Base-by-base conservation (phyloP, 2,329 filamentous ascomycete species). In the Alternaria conjuncta region DNA sequence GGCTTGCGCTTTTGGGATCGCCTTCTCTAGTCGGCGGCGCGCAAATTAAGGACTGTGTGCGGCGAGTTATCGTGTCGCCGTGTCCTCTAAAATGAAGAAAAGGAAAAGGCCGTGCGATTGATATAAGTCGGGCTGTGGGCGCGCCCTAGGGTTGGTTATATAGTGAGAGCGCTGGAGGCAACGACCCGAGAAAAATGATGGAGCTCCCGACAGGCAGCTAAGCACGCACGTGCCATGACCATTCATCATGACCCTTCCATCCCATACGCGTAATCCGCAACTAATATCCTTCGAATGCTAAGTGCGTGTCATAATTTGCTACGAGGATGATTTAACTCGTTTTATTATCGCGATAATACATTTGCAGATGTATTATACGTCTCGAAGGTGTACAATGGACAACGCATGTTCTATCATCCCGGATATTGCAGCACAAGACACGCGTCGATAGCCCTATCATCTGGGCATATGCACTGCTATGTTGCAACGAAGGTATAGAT, bases 71-170 rank as follows among this genome's bases (percentile, higher is more conserved):
- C 15, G 28, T 28, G 47, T 62, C 58, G 55, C 55, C 61, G 46
- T 64, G 63, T 60, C 55, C 18, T 36, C 61, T 58, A 54, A 45
- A 57, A 58, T 55, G 63, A 60, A 41, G n/a, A 50, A 62, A 57
- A 25, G 61, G 56, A 65, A 61, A 56, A 26, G 15, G 26, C 18
- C 26, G 46, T 51, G 64, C 46, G 36, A 63, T 63, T 63, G 60
- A 64, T 61, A 54, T 50, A 47, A 44, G 61, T 61, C 63, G 61
- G 70, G 67, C 67, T 71, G 63, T 68, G 70, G 68, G 65, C 65
- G 63, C 65, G 70, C 71, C 71, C 71, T 72, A 64, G 51, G 61
- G 70, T 68, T 67, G 59, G 49, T 57, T 67, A 60, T 49, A 64
- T 41, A 67, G 61, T 66, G 58, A 60, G 68, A 41, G 36, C 36